Percentiles rank a stretch among this genome's conserved stretches.
Evolutionary conservation across 805 yeast species (phyloP).

Genomic region (Ogataea corticis): DNA sequence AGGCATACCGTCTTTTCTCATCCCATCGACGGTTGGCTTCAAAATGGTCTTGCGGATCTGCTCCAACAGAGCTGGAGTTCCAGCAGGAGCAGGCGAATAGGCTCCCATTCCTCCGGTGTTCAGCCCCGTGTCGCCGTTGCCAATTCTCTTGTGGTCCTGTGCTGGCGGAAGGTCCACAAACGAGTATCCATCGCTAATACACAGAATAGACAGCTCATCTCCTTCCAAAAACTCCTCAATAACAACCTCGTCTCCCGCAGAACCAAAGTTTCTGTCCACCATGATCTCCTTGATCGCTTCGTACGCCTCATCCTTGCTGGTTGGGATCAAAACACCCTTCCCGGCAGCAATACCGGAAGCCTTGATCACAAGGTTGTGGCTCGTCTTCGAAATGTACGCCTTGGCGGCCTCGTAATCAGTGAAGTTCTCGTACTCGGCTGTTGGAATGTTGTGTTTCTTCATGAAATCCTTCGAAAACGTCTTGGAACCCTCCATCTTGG

Average conservation of each 20-base stretch:
- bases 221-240: slow-evolving; percentile 96
- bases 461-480: slow-evolving; percentile 91
- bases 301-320: slow-evolving; percentile 77
- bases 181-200: slow-evolving; percentile 92
- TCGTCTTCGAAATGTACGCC: slow-evolving; percentile 60
- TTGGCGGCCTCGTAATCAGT: slow-evolving; percentile 73
- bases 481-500: slow-evolving; percentile 95
- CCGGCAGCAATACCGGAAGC: slow-evolving; percentile 99
- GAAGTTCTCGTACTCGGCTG: slow-evolving; percentile 88
- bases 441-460: slow-evolving; percentile 90
- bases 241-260: slow-evolving; percentile 93
- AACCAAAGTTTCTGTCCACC: slow-evolving; percentile 86
- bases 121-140: slow-evolving; percentile 89
- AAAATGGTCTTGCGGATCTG: slow-evolving; percentile 74
- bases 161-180: slow-evolving; percentile 92
- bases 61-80: slow-evolving; percentile 69
- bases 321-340: slow-evolving; percentile 95
- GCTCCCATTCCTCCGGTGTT: slow-evolving; percentile 99
- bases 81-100: slow-evolving; percentile 96
- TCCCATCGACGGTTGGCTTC: slow-evolving; percentile 91
- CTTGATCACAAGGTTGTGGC: slow-evolving; percentile 84
- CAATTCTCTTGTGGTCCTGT: slow-evolving; percentile 96
- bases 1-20: slow-evolving; percentile 94
- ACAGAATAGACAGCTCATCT: slow-evolving; percentile 91
- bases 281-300: slow-evolving; percentile 83